A percentile compares a stretch with the other conserved stretches of the same genome.
These are phyloP conservation scores for Ascochyta viciae-villosae DNA, from an alignment of 2,329 filamentous ascomycete species.

Conservation along the genomic window DNA sequence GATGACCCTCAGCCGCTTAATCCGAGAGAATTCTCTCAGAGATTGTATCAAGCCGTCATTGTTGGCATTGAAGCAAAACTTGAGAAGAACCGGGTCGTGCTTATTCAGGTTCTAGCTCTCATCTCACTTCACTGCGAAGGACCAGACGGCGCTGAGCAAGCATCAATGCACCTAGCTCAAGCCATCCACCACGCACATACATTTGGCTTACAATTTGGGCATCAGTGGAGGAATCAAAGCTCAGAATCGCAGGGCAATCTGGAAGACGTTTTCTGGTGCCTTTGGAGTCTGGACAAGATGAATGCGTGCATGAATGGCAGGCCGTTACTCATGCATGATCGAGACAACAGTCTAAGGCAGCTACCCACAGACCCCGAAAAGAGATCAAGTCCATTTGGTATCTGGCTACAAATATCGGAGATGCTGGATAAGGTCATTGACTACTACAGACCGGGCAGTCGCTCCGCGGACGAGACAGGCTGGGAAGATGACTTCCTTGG, in stretches of 20 bases:
- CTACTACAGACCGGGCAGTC: constrained; percentile 54
- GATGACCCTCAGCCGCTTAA: constrained; percentile 44
- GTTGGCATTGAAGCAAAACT: constrained; percentile 51
- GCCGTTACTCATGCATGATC: constrained; percentile 57
- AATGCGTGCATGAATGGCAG: constrained; percentile 57
- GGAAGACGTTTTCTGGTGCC: constrained; percentile 58
- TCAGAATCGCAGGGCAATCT: constrained; percentile 49
- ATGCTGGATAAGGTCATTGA: constrained; percentile 57
- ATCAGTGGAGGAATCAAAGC: constrained; percentile 49
- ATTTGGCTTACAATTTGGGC: constrained; percentile 55
- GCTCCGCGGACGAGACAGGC: constrained; percentile 51
- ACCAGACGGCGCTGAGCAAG: constrained; percentile 55
- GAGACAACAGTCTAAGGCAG: constrained; percentile 54
- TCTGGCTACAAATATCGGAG: constrained; percentile 55
- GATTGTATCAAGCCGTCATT: constrained; percentile 53
- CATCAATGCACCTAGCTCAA: constrained; percentile 56
- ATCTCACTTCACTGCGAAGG: constrained; percentile 58
- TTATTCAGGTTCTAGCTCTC: constrained; percentile 56
- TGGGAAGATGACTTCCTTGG: constrained; percentile 57
- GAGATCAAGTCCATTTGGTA: constrained; percentile 56
- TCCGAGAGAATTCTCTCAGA: constrained; percentile 55
- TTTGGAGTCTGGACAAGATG: constrained; percentile 58
- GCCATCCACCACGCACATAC: constrained; percentile 60
- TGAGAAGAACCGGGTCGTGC: constrained; percentile 54
- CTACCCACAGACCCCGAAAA: constrained; percentile 52